A percentile compares a stretch with the other conserved stretches of the same genome.
Evolutionary conservation across 257 asterid species (phyloP).

Genomic region (Penstemon barbatus): DNA sequence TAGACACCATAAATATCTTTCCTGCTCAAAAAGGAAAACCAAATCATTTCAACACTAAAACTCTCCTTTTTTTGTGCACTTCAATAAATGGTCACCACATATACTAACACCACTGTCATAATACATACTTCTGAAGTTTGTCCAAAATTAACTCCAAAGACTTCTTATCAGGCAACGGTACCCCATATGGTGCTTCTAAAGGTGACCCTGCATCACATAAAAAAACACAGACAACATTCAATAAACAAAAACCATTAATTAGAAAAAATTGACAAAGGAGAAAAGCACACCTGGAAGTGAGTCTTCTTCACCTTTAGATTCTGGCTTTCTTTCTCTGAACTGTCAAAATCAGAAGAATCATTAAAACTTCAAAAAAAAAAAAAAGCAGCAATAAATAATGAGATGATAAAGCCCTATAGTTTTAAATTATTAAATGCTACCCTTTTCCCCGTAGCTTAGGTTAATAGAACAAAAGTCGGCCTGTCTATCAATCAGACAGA

Average conservation of each 20-base stretch:
- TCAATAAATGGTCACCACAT: conserved; percentile 14
- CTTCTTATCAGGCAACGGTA: conserved; percentile 81
- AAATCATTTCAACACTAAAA: conserved; percentile 34
- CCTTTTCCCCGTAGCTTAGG: conserved; percentile 25
- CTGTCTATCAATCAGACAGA: conserved; percentile 34
- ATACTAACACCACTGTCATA: neutral
- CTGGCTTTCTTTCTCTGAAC: conserved; percentile 59
- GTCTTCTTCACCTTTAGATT: conserved; percentile 47
- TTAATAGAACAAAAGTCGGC: conserved; percentile 48
- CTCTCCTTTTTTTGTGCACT: conserved; percentile 7
- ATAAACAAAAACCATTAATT: neutral
- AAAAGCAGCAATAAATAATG: conserved; percentile 30
- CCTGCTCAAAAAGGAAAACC: conserved; percentile 56
- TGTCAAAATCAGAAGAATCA: conserved; percentile 53
- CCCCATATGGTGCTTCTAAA: conserved; percentile 39
- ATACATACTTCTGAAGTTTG: conserved; percentile 91
- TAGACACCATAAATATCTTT: conserved; percentile 92
- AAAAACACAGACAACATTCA: conserved; percentile 25
- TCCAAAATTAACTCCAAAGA: conserved; percentile 74
- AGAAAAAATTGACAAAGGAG: conserved; percentile 9
- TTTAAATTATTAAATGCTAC: conserved; percentile 34
- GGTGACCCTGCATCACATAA: conserved; percentile 62
- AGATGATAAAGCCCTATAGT: conserved; percentile 16
- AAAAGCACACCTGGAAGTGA: conserved; percentile 63
- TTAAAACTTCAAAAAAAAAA: conserved; percentile 30